phyloP scores from a whole-genome alignment of 2,329 filamentous ascomycete genomes.

The Onygena corvina region DNA sequence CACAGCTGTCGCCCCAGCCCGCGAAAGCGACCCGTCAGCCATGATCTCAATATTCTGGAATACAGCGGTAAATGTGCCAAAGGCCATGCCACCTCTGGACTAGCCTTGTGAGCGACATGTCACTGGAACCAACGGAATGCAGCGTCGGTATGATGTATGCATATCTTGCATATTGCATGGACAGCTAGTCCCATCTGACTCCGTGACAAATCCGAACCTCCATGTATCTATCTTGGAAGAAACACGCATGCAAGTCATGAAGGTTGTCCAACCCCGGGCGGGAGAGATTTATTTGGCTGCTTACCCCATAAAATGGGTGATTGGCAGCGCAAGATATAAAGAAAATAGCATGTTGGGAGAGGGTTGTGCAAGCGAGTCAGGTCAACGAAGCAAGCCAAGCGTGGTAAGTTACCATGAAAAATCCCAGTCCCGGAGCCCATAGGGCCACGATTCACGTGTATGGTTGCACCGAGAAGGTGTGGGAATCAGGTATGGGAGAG shows the following conservation, averaged over 20 bases:
- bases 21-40: not conserved
- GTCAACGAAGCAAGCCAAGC: not conserved
- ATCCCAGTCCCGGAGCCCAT: not conserved
- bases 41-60: conserved; percentile 4
- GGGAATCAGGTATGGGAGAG: too few species aligned
- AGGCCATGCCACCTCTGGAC: not conserved
- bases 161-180: not conserved
- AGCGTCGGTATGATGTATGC: not conserved
- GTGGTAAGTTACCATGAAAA: not conserved
- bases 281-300: conserved; percentile 4
- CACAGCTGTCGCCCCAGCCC: not conserved
- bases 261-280: conserved; percentile 6
- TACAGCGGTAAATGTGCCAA: not conserved
- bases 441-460: not conserved
- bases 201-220: not conserved
- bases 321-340: not conserved
- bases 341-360: not conserved
- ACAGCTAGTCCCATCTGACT: not conserved
- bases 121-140: not conserved
- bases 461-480: not conserved
- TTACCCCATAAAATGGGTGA: not conserved
- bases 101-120: not conserved
- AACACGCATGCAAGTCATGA: conserved; percentile 2
- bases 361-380: not conserved
- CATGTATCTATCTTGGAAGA: not conserved